Base-by-base conservation (phyloP, 164 flowering plant genomes). In the Umbellularia californica region DNA sequence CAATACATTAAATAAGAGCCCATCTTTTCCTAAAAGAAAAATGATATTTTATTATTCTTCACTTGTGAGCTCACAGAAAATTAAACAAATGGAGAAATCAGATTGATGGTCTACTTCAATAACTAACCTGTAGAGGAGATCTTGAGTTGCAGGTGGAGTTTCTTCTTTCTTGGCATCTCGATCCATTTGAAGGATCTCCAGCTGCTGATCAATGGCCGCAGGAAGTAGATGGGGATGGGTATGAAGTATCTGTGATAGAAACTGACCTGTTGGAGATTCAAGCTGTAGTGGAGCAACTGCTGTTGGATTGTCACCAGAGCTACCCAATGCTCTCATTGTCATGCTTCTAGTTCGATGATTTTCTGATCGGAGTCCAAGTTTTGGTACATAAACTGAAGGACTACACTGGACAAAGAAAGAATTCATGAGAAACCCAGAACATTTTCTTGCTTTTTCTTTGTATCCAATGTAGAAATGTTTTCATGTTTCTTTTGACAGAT, bases 151-250 rank as follows among this genome's bases (percentile, higher is more conserved):
- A 50, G 82, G 41, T 70, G 88, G 68, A 73, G 81, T 51, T 77
- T 87, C 87, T 80, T 86, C 81, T 63, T 50, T 80, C 72, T 84
- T 82, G 25, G 84, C 80, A 81, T 89, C 92, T 70, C 85, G 90
- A 58, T 89, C 93, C 63, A 74, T 81, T 72, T 86, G 90, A 75
- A 95, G 91, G 74, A 79, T 85, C 86, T 90, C 94, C 63, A 95
- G 93, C 83, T 95, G 97, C 82, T 95, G 97, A 75, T 95, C 99
- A 77, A 92, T 81, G 52, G 97, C 88, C 47, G 97, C 88, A 35
- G 90, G 90, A 33, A 88, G 91, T 47, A 95, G 86, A 85, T 95
- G 97, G 23, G 97, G 97, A 83, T 95, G 97, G 27, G 84, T 87
- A 79, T 87, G 92, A 78, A 91, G 70, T 50, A 95, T 88, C 78